Conservation (phyloP, 345 rosid genomes). For the Salix dunnii region DNA sequence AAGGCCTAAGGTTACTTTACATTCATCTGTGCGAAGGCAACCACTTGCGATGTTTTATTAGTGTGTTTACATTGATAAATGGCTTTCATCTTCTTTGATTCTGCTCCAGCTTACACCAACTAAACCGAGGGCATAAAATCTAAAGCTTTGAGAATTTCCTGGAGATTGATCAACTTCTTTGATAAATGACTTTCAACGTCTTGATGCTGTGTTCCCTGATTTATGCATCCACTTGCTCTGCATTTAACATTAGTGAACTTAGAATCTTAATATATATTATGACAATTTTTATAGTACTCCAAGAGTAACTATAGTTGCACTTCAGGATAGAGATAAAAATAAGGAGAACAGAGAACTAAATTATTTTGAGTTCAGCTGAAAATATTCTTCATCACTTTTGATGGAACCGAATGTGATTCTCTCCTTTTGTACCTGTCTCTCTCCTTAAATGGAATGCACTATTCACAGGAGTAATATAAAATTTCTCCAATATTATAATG, state of each 20-base stretch:
- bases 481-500: neutral
- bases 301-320: too few species aligned
- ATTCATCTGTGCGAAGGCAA: conserved; percentile 13
- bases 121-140: conserved; percentile 9
- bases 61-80: conserved; percentile 30
- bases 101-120: conserved; percentile 5
- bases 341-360: too few species aligned
- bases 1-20: conserved; percentile 37
- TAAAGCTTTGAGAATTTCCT: conserved; percentile 6
- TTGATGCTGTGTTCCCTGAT: conserved; percentile 48
- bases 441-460: too few species aligned
- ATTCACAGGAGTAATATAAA: too few species aligned
- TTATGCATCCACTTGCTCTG: conserved; percentile 81
- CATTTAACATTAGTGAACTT: conserved; percentile 22
- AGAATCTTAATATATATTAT: neutral
- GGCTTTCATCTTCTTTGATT: conserved; percentile 22
- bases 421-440: too few species aligned
- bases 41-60: conserved; percentile 27
- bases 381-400: too few species aligned
- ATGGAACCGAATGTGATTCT: too few species aligned
- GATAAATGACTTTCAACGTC: neutral
- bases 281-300: too few species aligned
- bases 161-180: conserved; percentile 22
- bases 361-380: too few species aligned
- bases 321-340: too few species aligned